Evolutionary conservation across 441 rosid genomes (phyloP), one percentile per base, ranked within the genome.

Genomic region (Populus hybrid): DNA sequence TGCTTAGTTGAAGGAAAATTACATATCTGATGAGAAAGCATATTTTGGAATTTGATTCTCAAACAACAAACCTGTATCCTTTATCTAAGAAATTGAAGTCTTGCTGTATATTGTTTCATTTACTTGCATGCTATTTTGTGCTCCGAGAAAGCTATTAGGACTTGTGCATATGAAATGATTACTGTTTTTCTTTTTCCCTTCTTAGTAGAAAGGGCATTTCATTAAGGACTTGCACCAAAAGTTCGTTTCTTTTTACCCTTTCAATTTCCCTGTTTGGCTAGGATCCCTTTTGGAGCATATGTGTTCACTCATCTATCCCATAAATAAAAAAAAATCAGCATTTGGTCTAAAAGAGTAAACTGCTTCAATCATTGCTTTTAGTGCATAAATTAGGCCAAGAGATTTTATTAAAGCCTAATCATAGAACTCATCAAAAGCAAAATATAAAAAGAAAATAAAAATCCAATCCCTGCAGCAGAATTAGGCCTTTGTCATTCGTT

Each of bases 321-420:
- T n/a, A 67, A 75, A 31, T 24, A n/a, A 28, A 20, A 59, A 61
- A 75, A 36, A 8, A 6, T 36, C 40, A 36, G 40, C 12, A 42
- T 42, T 3, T 10, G 16, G 4, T 3, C 18, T 11, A 12, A 5
- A 36, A 36, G 75, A 65, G 79, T 79, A 80, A 59, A 7, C 7
- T 77, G 80, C 75, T 80, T 83, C 86, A 76, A 86, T 86, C 83
- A 86, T 78, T 74, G 81, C 28, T 79, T 75, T 78, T 80, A 50
- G 78, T 80, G 76, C 84, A 80, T 68, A 84, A 83, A 72, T 78
- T n/a, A n/a, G n/a, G n/a, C 90, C 89, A 80, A 82, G 53, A 80
- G 61, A 40, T 64, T 79, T 76, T 77, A 79, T 82, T 79, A 76
- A 84, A 83, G 72, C 83, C 84, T 86, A 79, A 88, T 89, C 88